These are phyloP conservation scores for Vanilla planifolia DNA, from an alignment of 106 monocot genomes.

Conservation along the genomic window DNA sequence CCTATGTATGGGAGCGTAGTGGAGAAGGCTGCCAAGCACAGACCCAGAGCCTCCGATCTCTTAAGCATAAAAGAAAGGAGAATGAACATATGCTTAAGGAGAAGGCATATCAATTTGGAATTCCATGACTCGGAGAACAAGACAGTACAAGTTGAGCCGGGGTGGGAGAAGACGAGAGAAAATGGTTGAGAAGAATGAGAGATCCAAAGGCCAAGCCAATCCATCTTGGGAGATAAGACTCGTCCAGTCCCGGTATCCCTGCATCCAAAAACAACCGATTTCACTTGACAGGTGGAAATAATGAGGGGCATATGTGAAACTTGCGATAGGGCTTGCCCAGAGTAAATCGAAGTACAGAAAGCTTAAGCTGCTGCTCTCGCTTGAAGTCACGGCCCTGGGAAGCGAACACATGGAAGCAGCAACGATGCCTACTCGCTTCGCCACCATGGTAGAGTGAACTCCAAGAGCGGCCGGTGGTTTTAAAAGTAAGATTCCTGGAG, in stretches of 20 bases:
- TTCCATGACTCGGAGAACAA: not conserved
- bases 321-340: conserved; percentile 39
- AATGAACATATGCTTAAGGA: not conserved
- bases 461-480: not conserved
- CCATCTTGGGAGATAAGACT: conserved; percentile 63
- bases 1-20: conserved; percentile 61
- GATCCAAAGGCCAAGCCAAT: conserved; percentile 41
- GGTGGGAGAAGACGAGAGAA: conserved; percentile 38
- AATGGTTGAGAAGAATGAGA: conserved; percentile 59
- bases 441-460: not conserved
- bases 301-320: not conserved
- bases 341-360: conserved; percentile 95
- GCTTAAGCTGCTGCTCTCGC: conserved; percentile 49
- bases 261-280: not conserved
- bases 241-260: conserved; percentile 84
- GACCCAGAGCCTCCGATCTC: conserved; percentile 78
- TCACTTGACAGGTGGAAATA: not conserved
- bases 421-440: not conserved
- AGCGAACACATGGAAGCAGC: conserved; percentile 1
- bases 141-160: conserved; percentile 55
- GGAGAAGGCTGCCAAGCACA: conserved; percentile 75
- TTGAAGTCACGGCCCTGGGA: conserved; percentile 17
- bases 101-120: not conserved
- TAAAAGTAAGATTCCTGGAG: not conserved
- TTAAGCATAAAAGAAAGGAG: conserved; percentile 18